These are phyloP conservation scores for Helicocarpus griseus DNA, from an alignment of 2,329 filamentous ascomycete genomes.

Conservation along the genomic window DNA sequence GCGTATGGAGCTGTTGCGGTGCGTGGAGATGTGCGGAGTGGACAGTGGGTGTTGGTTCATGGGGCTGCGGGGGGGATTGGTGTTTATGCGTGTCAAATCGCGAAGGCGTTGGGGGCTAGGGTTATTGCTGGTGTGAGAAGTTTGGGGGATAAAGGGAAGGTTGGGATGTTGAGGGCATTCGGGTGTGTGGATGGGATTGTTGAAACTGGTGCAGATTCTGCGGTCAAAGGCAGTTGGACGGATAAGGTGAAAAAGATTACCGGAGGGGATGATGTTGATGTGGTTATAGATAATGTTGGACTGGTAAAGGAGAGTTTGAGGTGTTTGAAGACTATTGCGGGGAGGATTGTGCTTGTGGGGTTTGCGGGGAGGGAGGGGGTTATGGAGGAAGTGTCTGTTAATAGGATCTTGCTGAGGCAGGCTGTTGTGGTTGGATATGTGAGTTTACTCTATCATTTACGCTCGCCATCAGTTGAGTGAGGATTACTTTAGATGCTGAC, in stretches of 20 bases:
- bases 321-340: slow-evolving; percentile 43
- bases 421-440: slow-evolving; percentile 44
- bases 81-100: slow-evolving; percentile 48
- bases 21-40: slow-evolving; percentile 29
- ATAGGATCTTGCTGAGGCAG: slow-evolving; percentile 45
- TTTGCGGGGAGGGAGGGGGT: slow-evolving; percentile 46
- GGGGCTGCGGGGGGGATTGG: slow-evolving; percentile 48
- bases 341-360: slow-evolving; percentile 47
- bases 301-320: slow-evolving; percentile 46
- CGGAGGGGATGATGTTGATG: slow-evolving; percentile 42
- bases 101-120: slow-evolving; percentile 42
- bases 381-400: slow-evolving; percentile 48
- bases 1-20: slow-evolving; percentile 39
- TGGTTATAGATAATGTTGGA: slow-evolving; percentile 51
- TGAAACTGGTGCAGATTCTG: slow-evolving; percentile 2
- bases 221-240: slow-evolving; percentile 35
- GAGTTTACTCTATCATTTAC: not conserved
- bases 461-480: not conserved
- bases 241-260: slow-evolving; percentile 42
- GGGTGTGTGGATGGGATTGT: slow-evolving; percentile 9
- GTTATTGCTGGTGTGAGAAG: slow-evolving; percentile 47
- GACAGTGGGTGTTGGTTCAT: slow-evolving; percentile 46
- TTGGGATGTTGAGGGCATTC: not conserved
- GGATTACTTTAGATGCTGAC: not conserved
- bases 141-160: slow-evolving; percentile 22